These are phyloP conservation scores for Fusarium torreyae DNA, from an alignment of 2,329 filamentous ascomycete species.

Conservation along the genomic window DNA sequence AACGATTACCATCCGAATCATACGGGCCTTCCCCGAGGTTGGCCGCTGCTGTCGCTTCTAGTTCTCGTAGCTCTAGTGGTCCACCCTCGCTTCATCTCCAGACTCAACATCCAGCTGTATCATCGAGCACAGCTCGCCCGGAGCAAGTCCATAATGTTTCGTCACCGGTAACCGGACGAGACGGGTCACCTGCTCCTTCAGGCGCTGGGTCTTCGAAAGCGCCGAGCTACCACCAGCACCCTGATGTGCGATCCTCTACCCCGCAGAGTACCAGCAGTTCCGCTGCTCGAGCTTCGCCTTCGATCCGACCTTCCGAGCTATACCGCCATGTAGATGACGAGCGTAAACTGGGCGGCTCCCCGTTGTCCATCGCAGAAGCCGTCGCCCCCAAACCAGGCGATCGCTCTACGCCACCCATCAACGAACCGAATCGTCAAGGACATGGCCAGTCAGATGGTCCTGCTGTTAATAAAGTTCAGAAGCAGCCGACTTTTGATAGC, in stretches of 20 bases:
- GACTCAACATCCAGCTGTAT: conserved; percentile 35
- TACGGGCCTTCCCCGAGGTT: conserved; percentile 46
- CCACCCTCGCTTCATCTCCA: conserved; percentile 50
- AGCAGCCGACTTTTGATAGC: conserved; percentile 44
- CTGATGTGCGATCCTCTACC: conserved; percentile 46
- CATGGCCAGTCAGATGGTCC: conserved; percentile 10
- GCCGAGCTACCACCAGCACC: conserved; percentile 38
- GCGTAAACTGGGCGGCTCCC: conserved; percentile 70
- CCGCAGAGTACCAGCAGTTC: conserved; percentile 45
- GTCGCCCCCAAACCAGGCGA: conserved; percentile 56
- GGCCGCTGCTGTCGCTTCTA: conserved; percentile 45
- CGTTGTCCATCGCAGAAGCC: conserved; percentile 70
- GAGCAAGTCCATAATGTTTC: conserved; percentile 33
- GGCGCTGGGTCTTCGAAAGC: conserved; percentile 34
- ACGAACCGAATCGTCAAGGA: conserved; percentile 23
- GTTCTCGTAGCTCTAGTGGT: conserved; percentile 47
- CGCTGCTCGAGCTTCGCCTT: conserved; percentile 67
- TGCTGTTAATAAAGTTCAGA: conserved; percentile 23
- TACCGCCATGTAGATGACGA: conserved; percentile 80
- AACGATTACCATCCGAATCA: conserved; percentile 51
- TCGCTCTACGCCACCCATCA: conserved; percentile 47
- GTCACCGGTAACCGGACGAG: conserved; percentile 35
- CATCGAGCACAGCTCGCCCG: conserved; percentile 9
- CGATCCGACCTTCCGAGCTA: conserved; percentile 82
- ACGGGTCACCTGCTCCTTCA: conserved; percentile 41